phyloP scores from a whole-genome alignment of 306 rosid species.

The Pueraria montana region DNA sequence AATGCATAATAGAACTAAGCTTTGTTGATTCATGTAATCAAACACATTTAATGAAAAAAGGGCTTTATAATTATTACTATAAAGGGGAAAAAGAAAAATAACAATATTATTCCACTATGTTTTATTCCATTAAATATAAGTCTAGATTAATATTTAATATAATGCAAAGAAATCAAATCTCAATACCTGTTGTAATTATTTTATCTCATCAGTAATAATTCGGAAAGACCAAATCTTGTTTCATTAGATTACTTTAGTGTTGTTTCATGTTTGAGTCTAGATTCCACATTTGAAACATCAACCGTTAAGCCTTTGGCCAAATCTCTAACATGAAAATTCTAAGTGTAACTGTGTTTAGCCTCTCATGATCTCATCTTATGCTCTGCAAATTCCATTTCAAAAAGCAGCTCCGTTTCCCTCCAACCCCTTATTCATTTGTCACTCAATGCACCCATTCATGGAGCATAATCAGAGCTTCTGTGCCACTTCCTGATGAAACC shows the following conservation, averaged over 20 bases:
- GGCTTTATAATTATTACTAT: too few relatives aligned
- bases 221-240: not conserved
- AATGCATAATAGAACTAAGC: not conserved
- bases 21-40: not conserved
- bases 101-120: too few relatives aligned
- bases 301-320: too few relatives aligned
- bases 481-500: slow-evolving; percentile 51
- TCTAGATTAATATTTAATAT: too few relatives aligned
- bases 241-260: not conserved
- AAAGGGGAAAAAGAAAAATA: too few relatives aligned
- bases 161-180: too few relatives aligned
- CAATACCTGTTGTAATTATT: too few relatives aligned
- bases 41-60: not conserved
- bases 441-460: slow-evolving; percentile 41
- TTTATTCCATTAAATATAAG: too few relatives aligned
- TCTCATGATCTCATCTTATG: slow-evolving; percentile 37
- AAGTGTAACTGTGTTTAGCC: not conserved
- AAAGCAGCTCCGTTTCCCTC: slow-evolving; percentile 53
- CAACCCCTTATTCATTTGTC: slow-evolving; percentile 27
- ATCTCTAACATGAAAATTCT: not conserved
- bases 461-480: slow-evolving; percentile 44
- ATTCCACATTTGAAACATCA: too few relatives aligned
- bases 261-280: too few relatives aligned
- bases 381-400: slow-evolving; percentile 49
- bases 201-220: too few relatives aligned